Evolutionary conservation across 257 asterid genomes (phyloP), one percentile per base, ranked within the genome.

Genomic region (Nicotiana sylvestris): DNA sequence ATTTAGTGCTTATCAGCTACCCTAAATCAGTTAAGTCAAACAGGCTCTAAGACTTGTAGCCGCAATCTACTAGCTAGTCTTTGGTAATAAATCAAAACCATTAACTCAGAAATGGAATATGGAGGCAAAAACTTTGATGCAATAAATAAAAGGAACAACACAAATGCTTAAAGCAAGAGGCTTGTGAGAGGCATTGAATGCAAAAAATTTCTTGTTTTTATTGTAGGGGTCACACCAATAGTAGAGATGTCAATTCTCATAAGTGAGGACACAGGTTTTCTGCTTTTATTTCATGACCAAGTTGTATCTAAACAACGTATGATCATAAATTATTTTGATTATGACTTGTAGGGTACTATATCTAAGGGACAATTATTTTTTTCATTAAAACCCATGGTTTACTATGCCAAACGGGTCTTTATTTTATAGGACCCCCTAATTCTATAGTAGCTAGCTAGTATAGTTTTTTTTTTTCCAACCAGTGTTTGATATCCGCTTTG

Each of bases 231-330:
- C 83, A 65, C 80, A 58, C 5, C 18, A 76, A 82, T 66, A 69
- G n/a, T 29, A 67, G 21, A 76, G 56, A 81, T 68, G 62, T 82
- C 25, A 74, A 39, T 56, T 57, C 46, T 67, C 85, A 86, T 61
- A 81, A 76, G 70, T 81, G 85, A 86, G 46, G 37, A 51, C 85
- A 83, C 85, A 85, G 4, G 60, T 56, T 60, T 9, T 69, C 11
- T 78, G 84, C 82, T 62, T 35, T 35, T 29, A 35, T 72, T 5
- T 35, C 61, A 37, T 21, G 30, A 17, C 60, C 67, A 78, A 39
- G 78, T 81, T 72, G 25, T 56, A 56, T 56, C 17, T 56, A 16
- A 5, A 56, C 62, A 56, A 56, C 62, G 25, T 56, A 56, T 56
- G n/a, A 56, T 56, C 30, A 0, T 9, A 61, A 7, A 46, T 2